Evolutionary conservation across 768 basidiomycete genomes (phyloP), one percentile per base, ranked within the genome.

Genomic region (Suillus alpinus): DNA sequence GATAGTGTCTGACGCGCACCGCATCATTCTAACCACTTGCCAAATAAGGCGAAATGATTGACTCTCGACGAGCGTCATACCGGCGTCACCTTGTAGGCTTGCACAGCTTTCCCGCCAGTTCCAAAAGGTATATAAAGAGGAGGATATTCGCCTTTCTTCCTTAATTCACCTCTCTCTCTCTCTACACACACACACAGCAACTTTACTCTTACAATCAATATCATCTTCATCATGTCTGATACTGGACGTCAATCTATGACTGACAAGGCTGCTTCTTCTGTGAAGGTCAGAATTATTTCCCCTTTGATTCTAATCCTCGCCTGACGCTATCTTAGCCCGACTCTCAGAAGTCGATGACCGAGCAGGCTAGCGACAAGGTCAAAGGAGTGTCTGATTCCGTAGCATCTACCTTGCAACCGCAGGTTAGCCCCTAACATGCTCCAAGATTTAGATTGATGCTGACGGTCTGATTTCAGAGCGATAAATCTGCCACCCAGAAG

Each of bases 231-330:
- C 64, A 86, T 85, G 84, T 81, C 84, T 68, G 84, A 87, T 68
- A 72, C 77, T 56, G 78, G 72, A 59, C 85, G 85, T 65, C 83
- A 86, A 78, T 80, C 78, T 60, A 73, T 84, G 74, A 81, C 82
- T 68, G 83, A 86, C 78, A 87, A 86, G 75, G 79, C 77, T 53
- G 62, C 68, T 40, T 63, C 83, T 67, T 74, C 81, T 47, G 3
- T 84, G 57, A 84, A 86, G 81, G 84, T 84, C 52, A 1, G 59
- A 57, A 18, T 5, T 0, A 18, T 26, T 26, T 7, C 18, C 6
- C 16, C 26, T 18, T 5, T 0, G 6, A 18, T 4, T 39, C 8
- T 39, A 39, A 39, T 6, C 26, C 29, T 39, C 20, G 4, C 14
- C 8, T 29, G 12, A 40, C 36, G 34, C 31, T 31, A 4, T 36